Base-by-base conservation (phyloP, 2,329 filamentous ascomycete genomes). In the Pseudocercospora macadamiae region DNA sequence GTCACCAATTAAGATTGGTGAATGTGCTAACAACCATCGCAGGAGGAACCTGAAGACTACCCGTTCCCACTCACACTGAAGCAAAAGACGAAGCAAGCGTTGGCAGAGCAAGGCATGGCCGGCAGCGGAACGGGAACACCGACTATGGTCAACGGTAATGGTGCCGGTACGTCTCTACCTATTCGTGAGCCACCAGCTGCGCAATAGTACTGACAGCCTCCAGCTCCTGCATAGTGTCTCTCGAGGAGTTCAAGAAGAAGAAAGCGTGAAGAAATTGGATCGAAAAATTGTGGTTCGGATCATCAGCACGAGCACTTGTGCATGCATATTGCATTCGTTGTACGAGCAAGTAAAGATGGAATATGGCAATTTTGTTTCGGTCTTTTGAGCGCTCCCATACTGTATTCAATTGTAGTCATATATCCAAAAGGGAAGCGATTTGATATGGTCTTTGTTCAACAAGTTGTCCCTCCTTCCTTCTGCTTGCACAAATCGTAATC, bases 31-130 rank as follows among this genome's bases (percentile, higher is more conserved):
- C 51, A 16, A 14, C n/a, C 12, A 19, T 30, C 39, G 51, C 64
- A 71, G 68, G 95, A 97, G 80, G 95, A 97, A 68, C 86, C 89
- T 0, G 93, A 90, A 70, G 87, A 90, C 66, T 88, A 88, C 71
- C 83, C 85, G 32, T 89, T 89, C 77, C 87, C 88, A 36, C 81
- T 90, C 51, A 89, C 87, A 3, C 80, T 91, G 59, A 80, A 79
- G 75, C 73, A 74, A 42, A 81, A 80, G 76, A 74, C 71, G 47
- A 70, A 71, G 52, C 62, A 63, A 36, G 42, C 30, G 2, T 21
- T 49, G 26, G 14, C 47, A 30, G 58, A 55, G 25, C 21, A 55
- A 58, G 47, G 55, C 44, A 10, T 55, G 51, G 54, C 42, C 12
- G 51, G 54, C 26, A 59, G 61, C 39, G 62, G 66, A n/a, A 48